Base-by-base conservation (phyloP, 1,284 basidiomycete species). In the Trametes hirsuta region DNA sequence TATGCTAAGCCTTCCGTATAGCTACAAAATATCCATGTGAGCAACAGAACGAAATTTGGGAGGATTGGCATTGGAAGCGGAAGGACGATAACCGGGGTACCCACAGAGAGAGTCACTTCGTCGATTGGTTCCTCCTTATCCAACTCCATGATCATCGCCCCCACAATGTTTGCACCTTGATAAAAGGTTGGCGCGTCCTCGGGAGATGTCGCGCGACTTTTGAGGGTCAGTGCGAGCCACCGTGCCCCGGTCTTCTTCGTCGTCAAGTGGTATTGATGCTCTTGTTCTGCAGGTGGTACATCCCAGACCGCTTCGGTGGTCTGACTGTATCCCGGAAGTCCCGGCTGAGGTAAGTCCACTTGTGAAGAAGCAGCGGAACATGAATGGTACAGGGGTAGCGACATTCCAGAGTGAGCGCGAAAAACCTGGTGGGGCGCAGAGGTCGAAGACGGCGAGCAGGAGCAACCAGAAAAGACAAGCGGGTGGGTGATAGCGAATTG, bases 51-150 rank as follows among this genome's bases (percentile, higher is more conserved):
- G 36, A 24, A 12, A 12, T 14, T 45, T 34, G 24, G 4, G 24
- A 3, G n/a, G 10, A 30, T 15, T 14, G 3, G 25, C 11, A 15
- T 3, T 10, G 24, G 35, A 18, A 14, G 36, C 12, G 44, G 22
- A 15, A 4, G 6, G 8, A 5, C 2, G 39, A 37, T 34, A 8
- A 21, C 25, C 12, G 2, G 42, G 5, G 35, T 37, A 72, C 75
- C 68, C 61, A 81, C 81, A 47, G 73, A 68, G 57, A 84, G 66
- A 1, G 75, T 73, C 22, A 85, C 72, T 6, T 71, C 74, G 62
- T 81, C 81, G 45, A 80, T 67, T 3, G 73, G 72, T 54, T 81
- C 79, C 39, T 76, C 69, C 64, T 79, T 82, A 51, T 75, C 74
- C 22, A 82, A 66, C 49, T 81, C 74, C 30, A 84, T 64, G 54